Evolutionary conservation across 441 rosid genomes (phyloP).

Genomic region (Viola pubescens): DNA sequence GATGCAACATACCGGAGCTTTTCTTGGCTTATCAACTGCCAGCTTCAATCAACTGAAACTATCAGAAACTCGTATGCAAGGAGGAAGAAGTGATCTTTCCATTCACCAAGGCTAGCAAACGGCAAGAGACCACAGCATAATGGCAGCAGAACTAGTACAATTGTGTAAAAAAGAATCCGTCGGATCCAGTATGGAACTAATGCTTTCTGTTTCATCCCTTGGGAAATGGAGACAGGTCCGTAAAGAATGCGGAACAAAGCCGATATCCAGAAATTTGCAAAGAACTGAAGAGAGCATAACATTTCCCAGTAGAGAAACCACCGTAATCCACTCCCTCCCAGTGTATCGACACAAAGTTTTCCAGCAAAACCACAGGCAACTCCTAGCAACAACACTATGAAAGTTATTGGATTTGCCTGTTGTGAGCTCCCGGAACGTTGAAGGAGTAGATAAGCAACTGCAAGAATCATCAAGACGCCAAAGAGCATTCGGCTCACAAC

Average conservation of each 20-base stretch:
- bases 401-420: conserved; percentile 68
- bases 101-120: conserved; percentile 55
- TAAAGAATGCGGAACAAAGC: conserved; percentile 38
- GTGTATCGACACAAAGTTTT: conserved; percentile 68
- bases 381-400: conserved; percentile 60
- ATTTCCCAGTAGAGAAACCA: conserved; percentile 78
- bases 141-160: conserved; percentile 43
- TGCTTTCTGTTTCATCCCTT: conserved; percentile 17
- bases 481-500: conserved; percentile 54
- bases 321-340: conserved; percentile 63
- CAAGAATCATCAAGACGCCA: conserved; percentile 54
- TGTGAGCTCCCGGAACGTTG: conserved; percentile 51
- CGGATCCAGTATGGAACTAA: conserved; percentile 59
- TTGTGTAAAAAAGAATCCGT: conserved; percentile 34
- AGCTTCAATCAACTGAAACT: conserved; percentile 19
- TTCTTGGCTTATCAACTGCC: conserved; percentile 8
- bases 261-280: conserved; percentile 37
- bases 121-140: conserved; percentile 64
- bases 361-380: conserved; percentile 60
- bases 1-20: conserved; percentile 3
- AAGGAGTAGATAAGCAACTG: conserved; percentile 44
- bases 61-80: conserved; percentile 17
- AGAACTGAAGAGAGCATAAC: conserved; percentile 57
- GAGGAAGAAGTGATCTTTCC: conserved; percentile 54
- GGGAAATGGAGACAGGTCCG: conserved; percentile 39